Conservation (phyloP, 495 filamentous ascomycete species). For the Xanthoparmelia taractica region DNA sequence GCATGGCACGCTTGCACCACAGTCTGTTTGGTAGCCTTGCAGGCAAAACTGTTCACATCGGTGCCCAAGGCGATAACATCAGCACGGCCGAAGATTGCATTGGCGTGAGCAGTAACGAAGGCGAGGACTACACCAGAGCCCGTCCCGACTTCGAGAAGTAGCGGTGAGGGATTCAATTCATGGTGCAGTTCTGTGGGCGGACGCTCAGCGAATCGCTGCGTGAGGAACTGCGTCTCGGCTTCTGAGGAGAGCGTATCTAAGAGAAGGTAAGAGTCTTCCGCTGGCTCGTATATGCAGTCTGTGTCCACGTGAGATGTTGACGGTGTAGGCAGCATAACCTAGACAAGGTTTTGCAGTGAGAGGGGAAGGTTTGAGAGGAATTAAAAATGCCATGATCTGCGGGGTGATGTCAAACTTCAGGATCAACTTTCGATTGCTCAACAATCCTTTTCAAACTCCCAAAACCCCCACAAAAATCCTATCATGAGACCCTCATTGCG, state of each 20-base stretch:
- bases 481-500: constrained; percentile 35
- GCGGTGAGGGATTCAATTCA: constrained; percentile 36
- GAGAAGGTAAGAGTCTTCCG: constrained; percentile 92
- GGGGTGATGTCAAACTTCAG: constrained; percentile 13
- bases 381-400: constrained; percentile 18
- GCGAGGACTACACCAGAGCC: constrained; percentile 88
- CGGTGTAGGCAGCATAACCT: constrained; percentile 78
- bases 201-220: constrained; percentile 44
- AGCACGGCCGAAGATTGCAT: constrained; percentile 59
- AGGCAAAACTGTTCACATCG: constrained; percentile 79
- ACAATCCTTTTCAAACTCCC: constrained; percentile 17
- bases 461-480: constrained; percentile 7
- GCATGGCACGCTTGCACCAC: constrained; percentile 46
- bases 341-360: not conserved
- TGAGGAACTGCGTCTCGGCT: constrained; percentile 65
- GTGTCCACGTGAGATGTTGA: constrained; percentile 84
- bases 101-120: constrained; percentile 71
- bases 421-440: not conserved
- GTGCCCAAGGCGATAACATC: constrained; percentile 65
- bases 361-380: not conserved
- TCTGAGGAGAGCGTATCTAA: constrained; percentile 80
- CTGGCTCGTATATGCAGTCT: constrained; percentile 80
- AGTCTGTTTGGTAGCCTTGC: constrained; percentile 57
- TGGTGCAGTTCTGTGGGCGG: constrained; percentile 3
- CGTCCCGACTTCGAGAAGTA: constrained; percentile 79